Conservation (phyloP, 1,284 basidiomycete genomes). For the Trichosporon ovoides region DNA sequence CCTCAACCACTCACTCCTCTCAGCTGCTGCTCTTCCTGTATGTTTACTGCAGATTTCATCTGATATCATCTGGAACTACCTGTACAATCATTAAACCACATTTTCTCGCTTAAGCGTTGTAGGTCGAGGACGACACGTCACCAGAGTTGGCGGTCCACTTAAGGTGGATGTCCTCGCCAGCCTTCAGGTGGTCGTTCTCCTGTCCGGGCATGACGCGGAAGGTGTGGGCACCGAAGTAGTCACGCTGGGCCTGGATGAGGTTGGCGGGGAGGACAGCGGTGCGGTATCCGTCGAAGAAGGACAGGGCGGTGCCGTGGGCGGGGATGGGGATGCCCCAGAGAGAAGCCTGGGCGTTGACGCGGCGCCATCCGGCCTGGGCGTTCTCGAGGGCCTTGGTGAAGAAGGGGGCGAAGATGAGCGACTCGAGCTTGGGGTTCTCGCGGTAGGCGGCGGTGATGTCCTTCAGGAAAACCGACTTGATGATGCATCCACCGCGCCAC, state of each 20-base stretch:
- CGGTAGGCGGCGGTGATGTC: conserved; percentile 91
- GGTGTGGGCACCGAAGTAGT: conserved; percentile 67
- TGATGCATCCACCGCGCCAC: conserved; percentile 99
- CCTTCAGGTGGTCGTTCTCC: conserved; percentile 73
- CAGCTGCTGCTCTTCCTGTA: too few relatives aligned
- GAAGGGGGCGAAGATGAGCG: conserved; percentile 93
- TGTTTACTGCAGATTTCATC: background rate
- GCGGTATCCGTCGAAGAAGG: conserved; percentile 97
- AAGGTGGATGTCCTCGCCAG: conserved; percentile 73
- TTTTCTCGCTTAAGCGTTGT: conserved; percentile 64
- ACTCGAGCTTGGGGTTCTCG: conserved; percentile 82
- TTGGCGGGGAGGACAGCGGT: conserved; percentile 86
- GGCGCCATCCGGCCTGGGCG: conserved; percentile 97
- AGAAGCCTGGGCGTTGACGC: conserved; percentile 90
- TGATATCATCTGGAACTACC: background rate
- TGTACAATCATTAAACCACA: background rate
- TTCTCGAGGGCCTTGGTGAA: conserved; percentile 94
- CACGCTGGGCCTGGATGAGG: conserved; percentile 82
- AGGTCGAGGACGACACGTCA: conserved; percentile 75
- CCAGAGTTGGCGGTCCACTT: conserved; percentile 53
- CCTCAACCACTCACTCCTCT: too few relatives aligned
- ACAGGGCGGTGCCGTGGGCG: conserved; percentile 91
- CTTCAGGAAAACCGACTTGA: conserved; percentile 88
- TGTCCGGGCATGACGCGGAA: conserved; percentile 86
- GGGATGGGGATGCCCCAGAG: conserved; percentile 98